Base-by-base conservation (phyloP, 108 stramenopile species). In the Cyclotella choctawhatcheeana region DNA sequence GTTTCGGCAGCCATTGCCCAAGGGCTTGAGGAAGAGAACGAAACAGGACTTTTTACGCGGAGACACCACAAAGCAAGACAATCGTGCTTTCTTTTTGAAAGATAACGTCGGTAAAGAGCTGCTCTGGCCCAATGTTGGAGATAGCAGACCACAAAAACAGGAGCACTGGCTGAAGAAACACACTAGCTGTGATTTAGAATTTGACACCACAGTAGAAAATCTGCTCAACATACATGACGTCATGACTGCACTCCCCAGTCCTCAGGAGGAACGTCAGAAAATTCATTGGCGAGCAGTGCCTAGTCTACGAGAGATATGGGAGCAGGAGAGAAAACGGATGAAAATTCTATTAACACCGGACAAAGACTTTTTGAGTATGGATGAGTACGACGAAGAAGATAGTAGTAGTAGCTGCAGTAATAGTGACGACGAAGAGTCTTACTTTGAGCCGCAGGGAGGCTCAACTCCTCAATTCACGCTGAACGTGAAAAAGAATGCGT, bases 211-310 rank as follows among this genome's bases (percentile, higher is more conserved):
- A 10, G 88, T 88, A 16, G 55, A 86, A 27, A 76, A 89, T 44
- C 77, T 95, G 16, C 44, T 87, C 59, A 92, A 95, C 73, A 66
- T 89, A 16, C 66, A 79, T 22, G 74, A 75, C 44, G 89, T 93
- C 0, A 79, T 93, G 76, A 89, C 78, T 18, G 75, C 70, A 21
- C 44, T 89, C 12, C 86, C 87, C 24, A 72, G 77, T 43, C 69
- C 48, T 14, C 48, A 80, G 43, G 71, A 86, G 51, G 90, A 88
- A 58, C 70, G 83, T 14, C 77, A 86, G 55, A 71, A 78, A 61
- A 73, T 95, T 31, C 90, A 93, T 60, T 95, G 94, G 94, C 77
- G 94, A 37, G 94, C 94, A 5, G 92, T 95, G 30, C 94, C 94
- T 8, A 90, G 89, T 78, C 69, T 95, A 51, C 74, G 88, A 63